Evolutionary conservation across 768 basidiomycete species (phyloP).

Genomic region (Hygrophoropsis aurantiaca): DNA sequence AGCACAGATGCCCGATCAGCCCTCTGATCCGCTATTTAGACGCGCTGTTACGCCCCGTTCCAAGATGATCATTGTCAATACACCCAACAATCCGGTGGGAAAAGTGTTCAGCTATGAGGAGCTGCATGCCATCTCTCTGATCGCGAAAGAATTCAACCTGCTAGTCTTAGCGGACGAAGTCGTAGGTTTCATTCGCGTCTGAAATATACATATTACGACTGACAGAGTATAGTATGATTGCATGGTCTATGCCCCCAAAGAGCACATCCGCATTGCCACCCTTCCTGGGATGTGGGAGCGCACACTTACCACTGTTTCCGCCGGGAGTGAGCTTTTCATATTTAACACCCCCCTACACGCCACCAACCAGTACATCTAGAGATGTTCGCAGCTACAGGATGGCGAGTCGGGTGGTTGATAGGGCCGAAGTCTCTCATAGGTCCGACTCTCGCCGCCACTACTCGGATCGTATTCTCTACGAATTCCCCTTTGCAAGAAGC

Average conservation of each 20-base stretch:
- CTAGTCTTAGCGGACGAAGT: constrained; percentile 97
- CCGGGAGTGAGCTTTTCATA: constrained; percentile 71
- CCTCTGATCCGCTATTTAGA: constrained; percentile 36
- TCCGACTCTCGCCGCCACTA: constrained; percentile 87
- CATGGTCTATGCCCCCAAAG: constrained; percentile 82
- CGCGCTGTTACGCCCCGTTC: constrained; percentile 83
- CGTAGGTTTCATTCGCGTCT: constrained; percentile 51
- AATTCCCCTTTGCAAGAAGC: constrained; percentile 97
- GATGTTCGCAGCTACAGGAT: constrained; percentile 95
- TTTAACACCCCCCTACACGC: neutral
- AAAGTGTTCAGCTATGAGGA: constrained; percentile 90
- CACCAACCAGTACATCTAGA: no score
- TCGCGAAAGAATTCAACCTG: constrained; percentile 91
- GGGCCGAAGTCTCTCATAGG: constrained; percentile 79
- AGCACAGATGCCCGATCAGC: neutral
- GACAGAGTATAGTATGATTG: constrained; percentile 74
- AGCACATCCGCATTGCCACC: constrained; percentile 89
- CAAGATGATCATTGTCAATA: constrained; percentile 95
- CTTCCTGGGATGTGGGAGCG: constrained; percentile 99
- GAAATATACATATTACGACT: neutral
- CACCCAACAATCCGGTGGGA: constrained; percentile 97
- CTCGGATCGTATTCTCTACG: constrained; percentile 93
- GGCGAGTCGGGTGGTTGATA: constrained; percentile 97
- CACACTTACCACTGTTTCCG: constrained; percentile 94
- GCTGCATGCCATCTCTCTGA: constrained; percentile 77